Evolutionary conservation across 176 grass and related monocot species (phyloP).

Genomic region (Alloteropsis semialata): DNA sequence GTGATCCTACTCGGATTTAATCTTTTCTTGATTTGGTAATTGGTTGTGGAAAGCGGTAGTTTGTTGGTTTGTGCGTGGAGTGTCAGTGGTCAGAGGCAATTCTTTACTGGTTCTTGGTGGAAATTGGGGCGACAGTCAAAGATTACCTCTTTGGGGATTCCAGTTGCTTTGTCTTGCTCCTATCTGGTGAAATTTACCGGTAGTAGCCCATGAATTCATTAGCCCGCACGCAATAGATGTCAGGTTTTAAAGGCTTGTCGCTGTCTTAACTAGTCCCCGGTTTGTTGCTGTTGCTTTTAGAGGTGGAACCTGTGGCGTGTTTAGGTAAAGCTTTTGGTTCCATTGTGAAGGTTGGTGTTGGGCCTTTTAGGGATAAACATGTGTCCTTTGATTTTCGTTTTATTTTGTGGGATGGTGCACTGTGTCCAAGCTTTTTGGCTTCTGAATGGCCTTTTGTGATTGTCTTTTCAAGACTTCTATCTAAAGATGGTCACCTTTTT

Average conservation of each 20-base stretch:
- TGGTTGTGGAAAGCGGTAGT: neutral
- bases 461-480: neutral
- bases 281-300: neutral
- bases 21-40: neutral
- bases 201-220: neutral
- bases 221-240: neutral
- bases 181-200: neutral
- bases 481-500: neutral
- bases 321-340: neutral
- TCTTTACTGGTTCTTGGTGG: neutral
- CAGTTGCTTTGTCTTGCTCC: neutral
- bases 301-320: neutral
- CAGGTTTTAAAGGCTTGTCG: neutral
- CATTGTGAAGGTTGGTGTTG: conserved; percentile 4
- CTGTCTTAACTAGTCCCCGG: neutral
- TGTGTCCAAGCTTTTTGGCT: neutral
- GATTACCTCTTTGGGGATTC: conserved; percentile 3
- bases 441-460: neutral
- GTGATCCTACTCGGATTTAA: neutral
- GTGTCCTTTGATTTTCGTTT: conserved; percentile 7
- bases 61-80: conserved; percentile 38
- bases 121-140: neutral
- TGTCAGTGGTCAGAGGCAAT: neutral
- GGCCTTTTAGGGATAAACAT: conserved; percentile 3
- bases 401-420: neutral